Evolutionary conservation across 129 eudicot genomes (phyloP).

Genomic region (Chrysanthemum lavandulifolium): DNA sequence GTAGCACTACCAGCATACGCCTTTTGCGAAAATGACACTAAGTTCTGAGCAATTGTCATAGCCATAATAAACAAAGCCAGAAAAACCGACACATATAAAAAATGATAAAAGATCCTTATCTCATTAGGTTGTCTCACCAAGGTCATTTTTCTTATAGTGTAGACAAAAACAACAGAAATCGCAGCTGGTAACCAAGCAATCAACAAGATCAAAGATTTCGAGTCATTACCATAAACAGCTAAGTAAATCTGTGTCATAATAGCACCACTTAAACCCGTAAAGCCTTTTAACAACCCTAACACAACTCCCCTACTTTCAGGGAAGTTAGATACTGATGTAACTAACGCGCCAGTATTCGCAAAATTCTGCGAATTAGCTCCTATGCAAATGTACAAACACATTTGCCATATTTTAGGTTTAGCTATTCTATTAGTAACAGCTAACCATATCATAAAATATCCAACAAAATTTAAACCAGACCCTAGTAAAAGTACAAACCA

Average conservation of each 20-base stretch:
- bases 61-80: conserved; percentile 78
- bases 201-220: conserved; percentile 57
- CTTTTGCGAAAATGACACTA: conserved; percentile 29
- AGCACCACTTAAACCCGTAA: conserved; percentile 82
- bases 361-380: conserved; percentile 58
- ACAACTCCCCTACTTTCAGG: conserved; percentile 77
- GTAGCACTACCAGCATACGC: conserved; percentile 49
- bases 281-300: conserved; percentile 68
- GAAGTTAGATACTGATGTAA: conserved; percentile 62
- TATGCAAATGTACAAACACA: conserved; percentile 58
- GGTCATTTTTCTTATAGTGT: conserved; percentile 48
- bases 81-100: conserved; percentile 60
- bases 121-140: conserved; percentile 51
- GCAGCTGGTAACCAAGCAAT: conserved; percentile 77
- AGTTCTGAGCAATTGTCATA: conserved; percentile 55
- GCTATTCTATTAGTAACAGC: conserved; percentile 39
- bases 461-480: conserved; percentile 41
- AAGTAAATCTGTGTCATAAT: conserved; percentile 66
- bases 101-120: conserved; percentile 52
- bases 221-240: conserved; percentile 54
- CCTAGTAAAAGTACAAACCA: conserved; percentile 59
- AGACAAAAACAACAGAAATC: conserved; percentile 52
- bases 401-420: conserved; percentile 54
- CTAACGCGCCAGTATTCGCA: conserved; percentile 52
- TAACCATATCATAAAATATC: conserved; percentile 70